Conservation (phyloP, 345 rosid genomes). For the Cardamine chenopodiifolia region DNA sequence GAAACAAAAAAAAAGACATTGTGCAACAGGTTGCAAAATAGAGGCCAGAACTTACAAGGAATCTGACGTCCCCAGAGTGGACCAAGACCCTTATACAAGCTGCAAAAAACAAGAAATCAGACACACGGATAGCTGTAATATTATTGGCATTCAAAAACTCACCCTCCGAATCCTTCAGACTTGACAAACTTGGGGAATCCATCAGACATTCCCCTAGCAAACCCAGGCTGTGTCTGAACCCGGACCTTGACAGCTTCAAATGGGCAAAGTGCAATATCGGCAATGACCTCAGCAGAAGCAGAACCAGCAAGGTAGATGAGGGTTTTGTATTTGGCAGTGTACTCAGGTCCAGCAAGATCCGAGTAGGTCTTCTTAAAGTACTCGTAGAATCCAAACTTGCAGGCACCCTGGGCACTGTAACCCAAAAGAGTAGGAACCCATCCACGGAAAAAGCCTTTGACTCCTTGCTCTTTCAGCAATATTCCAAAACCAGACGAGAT, state of each 20-base stretch:
- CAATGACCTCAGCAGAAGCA: slow-evolving; percentile 96
- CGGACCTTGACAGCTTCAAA: slow-evolving; percentile 99
- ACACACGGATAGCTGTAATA: neutral
- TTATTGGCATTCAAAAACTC: slow-evolving; percentile 35
- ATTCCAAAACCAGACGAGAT: slow-evolving; percentile 91
- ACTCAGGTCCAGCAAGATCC: slow-evolving; percentile 95
- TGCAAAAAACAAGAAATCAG: slow-evolving; percentile 38
- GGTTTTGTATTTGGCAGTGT: slow-evolving; percentile 79
- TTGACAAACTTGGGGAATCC: slow-evolving; percentile 90
- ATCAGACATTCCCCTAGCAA: slow-evolving; percentile 92
- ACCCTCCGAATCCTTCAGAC: slow-evolving; percentile 92
- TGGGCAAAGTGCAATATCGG: slow-evolving; percentile 94
- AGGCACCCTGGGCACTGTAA: slow-evolving; percentile 98
- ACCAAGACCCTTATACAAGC: slow-evolving; percentile 93
- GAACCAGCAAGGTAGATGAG: slow-evolving; percentile 98
- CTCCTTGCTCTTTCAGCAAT: slow-evolving; percentile 86
- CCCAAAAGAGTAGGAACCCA: slow-evolving; percentile 98
- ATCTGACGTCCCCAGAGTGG: slow-evolving; percentile 99
- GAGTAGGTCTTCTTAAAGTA: slow-evolving; percentile 92
- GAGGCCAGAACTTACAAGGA: slow-evolving; percentile 71
- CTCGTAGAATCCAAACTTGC: slow-evolving; percentile 98
- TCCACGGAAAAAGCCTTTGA: slow-evolving; percentile 93
- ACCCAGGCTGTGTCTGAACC: slow-evolving; percentile 99
- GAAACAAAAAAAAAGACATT: neutral
- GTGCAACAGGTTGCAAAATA: slow-evolving; percentile 7